Conservation (phyloP, 2,329 filamentous ascomycete genomes). For the Diaporthe aspalathi region DNA sequence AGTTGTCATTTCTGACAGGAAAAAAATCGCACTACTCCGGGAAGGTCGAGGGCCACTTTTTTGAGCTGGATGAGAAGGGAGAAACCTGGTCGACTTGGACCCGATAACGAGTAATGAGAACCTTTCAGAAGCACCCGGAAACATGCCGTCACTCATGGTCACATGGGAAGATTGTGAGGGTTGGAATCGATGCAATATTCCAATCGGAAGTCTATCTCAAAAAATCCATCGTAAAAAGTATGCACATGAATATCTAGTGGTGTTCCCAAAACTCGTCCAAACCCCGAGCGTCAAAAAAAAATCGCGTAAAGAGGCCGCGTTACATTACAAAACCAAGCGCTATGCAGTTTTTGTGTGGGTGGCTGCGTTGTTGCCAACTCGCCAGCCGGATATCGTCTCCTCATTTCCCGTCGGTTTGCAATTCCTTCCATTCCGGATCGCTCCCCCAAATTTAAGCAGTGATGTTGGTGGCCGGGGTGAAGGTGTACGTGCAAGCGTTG, state of each 20-base stretch:
- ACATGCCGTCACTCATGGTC: background rate
- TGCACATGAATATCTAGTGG: conserved; percentile 17
- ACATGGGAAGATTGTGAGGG: background rate
- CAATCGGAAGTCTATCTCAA: conserved; percentile 6
- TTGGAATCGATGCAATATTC: conserved; percentile 20
- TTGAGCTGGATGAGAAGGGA: background rate
- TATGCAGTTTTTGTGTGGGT: conserved; percentile 5
- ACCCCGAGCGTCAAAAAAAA: conserved; percentile 22
- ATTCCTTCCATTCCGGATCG: no score
- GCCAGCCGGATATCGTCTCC: background rate
- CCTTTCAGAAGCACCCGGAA: background rate
- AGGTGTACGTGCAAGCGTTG: conserved; percentile 22
- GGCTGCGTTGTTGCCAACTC: background rate
- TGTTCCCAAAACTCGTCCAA: background rate
- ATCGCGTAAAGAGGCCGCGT: conserved; percentile 27
- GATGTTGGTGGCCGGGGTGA: background rate
- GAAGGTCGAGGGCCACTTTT: background rate
- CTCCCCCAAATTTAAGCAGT: background rate
- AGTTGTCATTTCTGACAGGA: background rate
- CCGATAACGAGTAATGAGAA: background rate
- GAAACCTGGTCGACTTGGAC: background rate
- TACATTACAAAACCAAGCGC: conserved; percentile 28
- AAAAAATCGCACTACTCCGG: conserved; percentile 4
- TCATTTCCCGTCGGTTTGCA: no score
- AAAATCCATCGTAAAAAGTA: conserved; percentile 23